Percentiles rank a stretch among this genome's conserved stretches.
Conservation (phyloP, 352 stramenopile genomes). For the Pseudoperonospora humuli region DNA sequence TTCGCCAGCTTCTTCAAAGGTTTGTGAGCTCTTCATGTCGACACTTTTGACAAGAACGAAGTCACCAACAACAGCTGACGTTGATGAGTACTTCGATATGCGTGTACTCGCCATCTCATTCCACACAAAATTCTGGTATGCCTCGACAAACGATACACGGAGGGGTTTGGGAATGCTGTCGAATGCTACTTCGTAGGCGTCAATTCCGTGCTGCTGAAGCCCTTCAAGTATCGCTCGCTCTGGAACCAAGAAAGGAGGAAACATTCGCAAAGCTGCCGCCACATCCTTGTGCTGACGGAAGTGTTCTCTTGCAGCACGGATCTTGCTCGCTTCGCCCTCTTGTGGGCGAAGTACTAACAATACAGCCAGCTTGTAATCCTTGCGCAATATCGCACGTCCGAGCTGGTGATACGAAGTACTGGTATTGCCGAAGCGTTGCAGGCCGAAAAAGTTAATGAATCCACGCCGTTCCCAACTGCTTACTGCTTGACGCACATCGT, state of each 20-base stretch:
- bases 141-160: conserved; percentile 58
- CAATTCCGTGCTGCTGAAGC: conserved; percentile 61
- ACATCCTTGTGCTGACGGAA: conserved; percentile 83
- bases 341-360: conserved; percentile 87
- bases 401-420: conserved; percentile 78
- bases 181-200: conserved; percentile 67
- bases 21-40: conserved; percentile 10
- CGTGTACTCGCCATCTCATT: conserved; percentile 91
- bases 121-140: conserved; percentile 93
- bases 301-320: conserved; percentile 64
- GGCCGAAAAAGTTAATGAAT: conserved; percentile 97
- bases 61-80: conserved; percentile 79
- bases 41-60: conserved; percentile 56
- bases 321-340: conserved; percentile 76
- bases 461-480: conserved; percentile 51
- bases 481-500: conserved; percentile 30
- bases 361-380: conserved; percentile 90
- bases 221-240: conserved; percentile 71
- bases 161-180: conserved; percentile 52
- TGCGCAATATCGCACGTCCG: conserved; percentile 89
- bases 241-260: conserved; percentile 61
- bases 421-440: conserved; percentile 89
- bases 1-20: conserved; percentile 8
- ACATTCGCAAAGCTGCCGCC: conserved; percentile 60
- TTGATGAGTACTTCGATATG: conserved; percentile 55